Evolutionary conservation across 2,329 filamentous ascomycete species (phyloP).

Genomic region (Hypomyces perniciosus): DNA sequence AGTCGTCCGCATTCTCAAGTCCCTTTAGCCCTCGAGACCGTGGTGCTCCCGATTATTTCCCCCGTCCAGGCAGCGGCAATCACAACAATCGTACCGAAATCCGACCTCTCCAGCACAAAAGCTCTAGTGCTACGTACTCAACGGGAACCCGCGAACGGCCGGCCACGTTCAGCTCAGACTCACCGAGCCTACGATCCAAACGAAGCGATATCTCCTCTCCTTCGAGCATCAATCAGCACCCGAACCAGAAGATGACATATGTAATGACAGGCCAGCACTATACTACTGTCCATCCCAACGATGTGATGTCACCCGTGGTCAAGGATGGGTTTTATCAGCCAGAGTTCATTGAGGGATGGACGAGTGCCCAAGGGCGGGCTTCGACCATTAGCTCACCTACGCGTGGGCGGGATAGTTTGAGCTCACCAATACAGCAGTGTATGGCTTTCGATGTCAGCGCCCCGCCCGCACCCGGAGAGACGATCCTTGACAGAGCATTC

Average conservation of each 20-base stretch:
- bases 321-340: constrained; percentile 45
- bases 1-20: constrained; percentile 48
- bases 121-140: constrained; percentile 42
- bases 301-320: constrained; percentile 50
- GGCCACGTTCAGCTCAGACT: constrained; percentile 49
- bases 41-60: constrained; percentile 36
- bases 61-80: constrained; percentile 40
- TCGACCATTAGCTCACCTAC: constrained; percentile 53
- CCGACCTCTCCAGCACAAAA: constrained; percentile 39
- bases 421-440: constrained; percentile 40
- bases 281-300: constrained; percentile 45
- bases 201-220: constrained; percentile 58
- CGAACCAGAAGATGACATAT: constrained; percentile 33
- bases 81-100: constrained; percentile 28
- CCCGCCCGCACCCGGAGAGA: constrained; percentile 52
- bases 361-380: constrained; percentile 51
- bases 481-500: constrained; percentile 62
- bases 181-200: constrained; percentile 55
- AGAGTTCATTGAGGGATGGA: constrained; percentile 57
- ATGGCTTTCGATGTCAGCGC: constrained; percentile 40
- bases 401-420: constrained; percentile 48
- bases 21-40: constrained; percentile 42
- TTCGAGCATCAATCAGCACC: constrained; percentile 40
- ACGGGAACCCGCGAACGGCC: constrained; percentile 43
- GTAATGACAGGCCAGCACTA: constrained; percentile 42